Conservation (phyloP, 2,329 filamentous ascomycete genomes). For the Metarhizium sp. region DNA sequence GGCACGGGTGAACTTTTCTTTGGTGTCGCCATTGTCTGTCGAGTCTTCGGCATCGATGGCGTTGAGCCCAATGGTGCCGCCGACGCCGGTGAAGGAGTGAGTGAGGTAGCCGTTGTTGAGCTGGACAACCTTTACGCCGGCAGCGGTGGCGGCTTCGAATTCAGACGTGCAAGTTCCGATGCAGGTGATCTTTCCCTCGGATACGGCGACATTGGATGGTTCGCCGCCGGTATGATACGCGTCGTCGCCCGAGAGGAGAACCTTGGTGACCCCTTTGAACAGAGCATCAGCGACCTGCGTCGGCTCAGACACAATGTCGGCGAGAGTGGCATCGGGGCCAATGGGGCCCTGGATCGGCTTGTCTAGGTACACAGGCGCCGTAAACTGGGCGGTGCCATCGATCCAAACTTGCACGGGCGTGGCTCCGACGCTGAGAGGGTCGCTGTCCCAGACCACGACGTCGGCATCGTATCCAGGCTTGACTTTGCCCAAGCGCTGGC, state of each 20-base stretch:
- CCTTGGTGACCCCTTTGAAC: conserved; percentile 46
- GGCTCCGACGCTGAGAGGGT: conserved; percentile 51
- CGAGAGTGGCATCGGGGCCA: conserved; percentile 28
- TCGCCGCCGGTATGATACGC: conserved; percentile 20
- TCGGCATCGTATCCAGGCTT: conserved; percentile 55
- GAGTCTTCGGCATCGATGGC: conserved; percentile 50
- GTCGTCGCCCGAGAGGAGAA: conserved; percentile 38
- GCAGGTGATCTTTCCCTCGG: conserved; percentile 45
- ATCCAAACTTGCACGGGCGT: conserved; percentile 55
- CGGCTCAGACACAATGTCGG: conserved; percentile 32
- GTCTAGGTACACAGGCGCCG: conserved; percentile 41
- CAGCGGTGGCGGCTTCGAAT: conserved; percentile 24
- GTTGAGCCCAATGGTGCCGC: conserved; percentile 50
- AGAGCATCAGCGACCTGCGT: conserved; percentile 31
- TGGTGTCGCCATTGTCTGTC: conserved; percentile 41
- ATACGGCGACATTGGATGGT: conserved; percentile 40
- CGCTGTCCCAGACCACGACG: conserved; percentile 53
- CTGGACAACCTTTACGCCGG: conserved; percentile 29
- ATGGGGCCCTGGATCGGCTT: conserved; percentile 36
- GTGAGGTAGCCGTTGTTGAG: conserved; percentile 53
- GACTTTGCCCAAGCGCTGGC: conserved; percentile 48
- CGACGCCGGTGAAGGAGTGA: conserved; percentile 50
- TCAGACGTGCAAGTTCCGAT: conserved; percentile 42
- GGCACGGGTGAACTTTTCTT: conserved; percentile 44
- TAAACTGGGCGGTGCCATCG: conserved; percentile 46